Percentiles rank a stretch among this genome's conserved stretches.
phyloP scores from a whole-genome alignment of 306 rosid genomes.

The Lotus japonicus region DNA sequence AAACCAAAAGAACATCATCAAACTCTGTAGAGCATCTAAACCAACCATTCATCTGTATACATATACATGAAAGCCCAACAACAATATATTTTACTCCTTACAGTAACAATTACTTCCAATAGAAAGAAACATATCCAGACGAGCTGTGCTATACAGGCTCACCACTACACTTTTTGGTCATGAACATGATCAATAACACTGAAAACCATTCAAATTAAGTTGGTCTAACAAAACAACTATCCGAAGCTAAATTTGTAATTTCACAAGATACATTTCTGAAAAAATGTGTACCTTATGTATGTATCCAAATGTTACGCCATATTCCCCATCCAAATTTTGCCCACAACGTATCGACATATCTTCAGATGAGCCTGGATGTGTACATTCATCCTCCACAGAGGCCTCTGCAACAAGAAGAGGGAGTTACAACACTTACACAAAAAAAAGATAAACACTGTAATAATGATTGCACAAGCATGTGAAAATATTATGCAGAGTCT shows the following conservation, averaged over 20 bases:
- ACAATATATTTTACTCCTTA: background rate
- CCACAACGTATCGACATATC: slow-evolving; percentile 65
- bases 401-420: slow-evolving; percentile 12
- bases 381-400: slow-evolving; percentile 32
- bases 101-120: background rate
- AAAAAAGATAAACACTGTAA: too few relatives aligned
- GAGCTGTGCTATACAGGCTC: background rate
- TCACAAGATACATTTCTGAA: slow-evolving; percentile 7
- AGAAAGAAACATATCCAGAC: background rate
- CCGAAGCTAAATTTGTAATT: background rate
- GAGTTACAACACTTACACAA: background rate
- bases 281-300: slow-evolving; percentile 57
- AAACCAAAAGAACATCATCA: background rate
- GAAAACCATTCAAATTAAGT: background rate
- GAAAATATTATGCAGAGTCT: too few relatives aligned
- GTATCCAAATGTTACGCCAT: slow-evolving; percentile 70
- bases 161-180: background rate
- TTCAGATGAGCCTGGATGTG: slow-evolving; percentile 72
- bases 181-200: too few relatives aligned
- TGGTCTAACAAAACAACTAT: background rate
- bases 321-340: slow-evolving; percentile 46
- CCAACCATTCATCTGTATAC: background rate
- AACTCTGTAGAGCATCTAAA: background rate
- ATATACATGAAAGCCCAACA: background rate
- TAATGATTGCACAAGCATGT: background rate